A percentile compares a stretch with the other conserved stretches of the same genome.
phyloP scores from a whole-genome alignment of 495 filamentous ascomycete genomes.

The Opeltia flavorubescens region DNA sequence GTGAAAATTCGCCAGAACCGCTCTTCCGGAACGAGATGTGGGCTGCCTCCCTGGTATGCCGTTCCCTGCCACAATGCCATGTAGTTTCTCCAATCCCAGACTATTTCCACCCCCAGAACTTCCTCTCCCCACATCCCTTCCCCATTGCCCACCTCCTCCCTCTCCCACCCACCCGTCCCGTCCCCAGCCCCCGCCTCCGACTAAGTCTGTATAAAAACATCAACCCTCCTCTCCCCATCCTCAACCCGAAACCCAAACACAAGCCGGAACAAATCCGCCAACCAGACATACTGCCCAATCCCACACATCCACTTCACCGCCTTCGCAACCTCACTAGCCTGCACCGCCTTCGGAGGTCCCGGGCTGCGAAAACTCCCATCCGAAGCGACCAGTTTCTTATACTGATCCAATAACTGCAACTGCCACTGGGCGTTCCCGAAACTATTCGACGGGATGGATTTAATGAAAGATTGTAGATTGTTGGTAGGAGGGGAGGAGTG shows the following conservation, averaged over 20 bases:
- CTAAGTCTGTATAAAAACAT: constrained; percentile 11
- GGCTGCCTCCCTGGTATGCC: no score
- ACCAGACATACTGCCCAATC: constrained; percentile 52
- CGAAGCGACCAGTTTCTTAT: constrained; percentile 57
- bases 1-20: no score
- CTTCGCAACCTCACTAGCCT: constrained; percentile 57
- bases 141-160: no score
- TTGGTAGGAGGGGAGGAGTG: constrained; percentile 20
- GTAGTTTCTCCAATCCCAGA: no score
- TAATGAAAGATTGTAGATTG: constrained; percentile 54
- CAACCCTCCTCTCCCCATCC: constrained; percentile 34
- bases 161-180: no score
- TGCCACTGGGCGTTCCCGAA: constrained; percentile 65
- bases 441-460: constrained; percentile 56
- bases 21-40: no score
- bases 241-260: constrained; percentile 75
- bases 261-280: constrained; percentile 66
- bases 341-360: constrained; percentile 41
- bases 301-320: constrained; percentile 62
- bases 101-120: no score
- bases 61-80: no score
- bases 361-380: constrained; percentile 51
- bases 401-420: constrained; percentile 53
- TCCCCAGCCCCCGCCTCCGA: no score
- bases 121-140: no score